phyloP scores from a whole-genome alignment of 371 early-diverging fungal genomes.

The Actinomortierella wolfii region DNA sequence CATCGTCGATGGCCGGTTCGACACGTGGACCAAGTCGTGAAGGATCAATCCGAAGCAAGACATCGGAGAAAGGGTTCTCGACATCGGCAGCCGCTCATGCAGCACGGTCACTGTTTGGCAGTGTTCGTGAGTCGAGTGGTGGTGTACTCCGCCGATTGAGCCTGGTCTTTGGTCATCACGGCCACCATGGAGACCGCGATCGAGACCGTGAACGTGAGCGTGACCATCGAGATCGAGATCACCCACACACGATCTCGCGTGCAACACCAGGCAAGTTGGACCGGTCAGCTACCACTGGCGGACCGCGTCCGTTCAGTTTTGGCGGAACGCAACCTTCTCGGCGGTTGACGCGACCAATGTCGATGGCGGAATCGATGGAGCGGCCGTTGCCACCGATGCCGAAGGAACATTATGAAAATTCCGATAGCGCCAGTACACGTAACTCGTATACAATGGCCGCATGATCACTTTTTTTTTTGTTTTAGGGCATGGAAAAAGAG shows the following conservation, averaged over 20 bases:
- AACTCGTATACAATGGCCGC: no score
- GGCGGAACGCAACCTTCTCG: conserved; percentile 38
- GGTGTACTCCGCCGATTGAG: conserved; percentile 41
- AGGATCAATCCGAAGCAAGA: conserved; percentile 39
- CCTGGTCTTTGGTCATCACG: conserved; percentile 33
- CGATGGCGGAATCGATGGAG: conserved; percentile 41
- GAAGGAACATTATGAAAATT: conserved; percentile 29
- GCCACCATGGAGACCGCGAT: conserved; percentile 32
- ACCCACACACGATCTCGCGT: conserved; percentile 9
- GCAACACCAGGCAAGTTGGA: conserved; percentile 25
- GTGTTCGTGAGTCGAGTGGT: conserved; percentile 42
- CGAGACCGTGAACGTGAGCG: conserved; percentile 36
- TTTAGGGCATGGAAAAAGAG: no score
- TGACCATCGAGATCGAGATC: conserved; percentile 4
- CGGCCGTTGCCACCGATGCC: conserved; percentile 44
- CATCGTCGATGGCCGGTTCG: conserved; percentile 10
- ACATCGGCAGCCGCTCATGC: conserved; percentile 42
- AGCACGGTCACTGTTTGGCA: conserved; percentile 45
- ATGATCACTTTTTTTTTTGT: no score
- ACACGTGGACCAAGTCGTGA: conserved; percentile 27
- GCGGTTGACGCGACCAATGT: conserved; percentile 22
- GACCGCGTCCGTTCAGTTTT: conserved; percentile 30
- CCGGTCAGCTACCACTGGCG: conserved; percentile 22
- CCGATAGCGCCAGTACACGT: no score
- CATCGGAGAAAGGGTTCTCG: conserved; percentile 31